A percentile compares a stretch with the other conserved stretches of the same genome.
Conservation (phyloP, 1,139 yeast species). For the Blastobotrys malaysiensis region DNA sequence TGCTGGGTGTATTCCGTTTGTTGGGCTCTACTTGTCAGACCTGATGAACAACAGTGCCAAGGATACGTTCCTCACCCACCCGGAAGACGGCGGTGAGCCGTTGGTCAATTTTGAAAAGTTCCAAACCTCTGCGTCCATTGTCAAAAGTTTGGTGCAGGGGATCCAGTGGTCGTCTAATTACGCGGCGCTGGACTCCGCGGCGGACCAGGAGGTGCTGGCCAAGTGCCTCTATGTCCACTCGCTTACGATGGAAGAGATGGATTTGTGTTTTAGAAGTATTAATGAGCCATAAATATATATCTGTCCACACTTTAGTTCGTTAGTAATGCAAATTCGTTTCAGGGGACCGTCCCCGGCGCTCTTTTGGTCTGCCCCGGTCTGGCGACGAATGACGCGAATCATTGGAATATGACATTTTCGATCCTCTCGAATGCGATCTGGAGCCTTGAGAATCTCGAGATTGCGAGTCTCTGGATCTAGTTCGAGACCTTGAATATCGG, state of each 20-base stretch:
- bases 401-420: background rate
- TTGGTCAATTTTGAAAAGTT: conserved; percentile 74
- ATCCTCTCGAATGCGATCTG: background rate
- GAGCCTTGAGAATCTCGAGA: background rate
- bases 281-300: background rate
- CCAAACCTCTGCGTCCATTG: conserved; percentile 70
- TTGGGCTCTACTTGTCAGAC: conserved; percentile 81
- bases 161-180: conserved; percentile 81
- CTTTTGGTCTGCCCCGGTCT: background rate
- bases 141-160: conserved; percentile 71
- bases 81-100: conserved; percentile 33
- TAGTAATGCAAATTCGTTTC: no score
- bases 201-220: conserved; percentile 60
- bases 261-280: conserved; percentile 29
- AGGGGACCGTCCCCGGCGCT: no score
- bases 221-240: conserved; percentile 80
- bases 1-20: conserved; percentile 79
- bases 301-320: background rate
- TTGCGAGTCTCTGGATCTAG: no score
- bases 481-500: no score
- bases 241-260: conserved; percentile 74
- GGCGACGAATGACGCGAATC: background rate
- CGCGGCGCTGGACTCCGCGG: conserved; percentile 35
- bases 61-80: conserved; percentile 22
- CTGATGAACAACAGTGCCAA: conserved; percentile 75